phyloP scores from a whole-genome alignment of 805 yeast genomes.

The Lipomyces sp. region DNA sequence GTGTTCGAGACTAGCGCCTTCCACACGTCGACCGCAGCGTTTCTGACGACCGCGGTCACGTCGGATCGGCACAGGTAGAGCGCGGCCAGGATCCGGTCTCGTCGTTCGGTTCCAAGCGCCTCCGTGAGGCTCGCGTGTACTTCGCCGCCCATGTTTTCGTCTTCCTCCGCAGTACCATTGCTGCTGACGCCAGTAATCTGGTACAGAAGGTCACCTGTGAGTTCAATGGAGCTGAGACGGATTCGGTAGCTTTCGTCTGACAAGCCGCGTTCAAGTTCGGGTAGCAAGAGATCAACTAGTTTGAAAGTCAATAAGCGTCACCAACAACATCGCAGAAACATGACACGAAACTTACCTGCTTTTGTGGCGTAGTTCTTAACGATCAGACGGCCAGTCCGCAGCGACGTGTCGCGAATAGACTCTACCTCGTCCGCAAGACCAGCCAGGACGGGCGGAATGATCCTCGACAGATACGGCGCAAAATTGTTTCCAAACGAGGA shows the following conservation, averaged over 20 bases:
- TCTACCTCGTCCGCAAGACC: conserved; percentile 91
- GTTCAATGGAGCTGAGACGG: conserved; percentile 88
- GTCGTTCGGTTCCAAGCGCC: conserved; percentile 79
- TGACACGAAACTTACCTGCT: conserved; percentile 49
- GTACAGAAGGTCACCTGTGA: conserved; percentile 90
- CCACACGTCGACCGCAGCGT: conserved; percentile 92
- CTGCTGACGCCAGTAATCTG: conserved; percentile 89
- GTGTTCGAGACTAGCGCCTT: conserved; percentile 93
- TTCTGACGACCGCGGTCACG: conserved; percentile 78
- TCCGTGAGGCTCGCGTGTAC: conserved; percentile 65
- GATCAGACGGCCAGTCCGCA: conserved; percentile 88
- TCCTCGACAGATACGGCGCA: conserved; percentile 78
- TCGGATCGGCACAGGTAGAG: conserved; percentile 93
- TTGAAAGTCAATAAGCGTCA: not conserved
- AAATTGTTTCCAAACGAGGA: conserved; percentile 91
- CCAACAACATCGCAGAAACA: not conserved
- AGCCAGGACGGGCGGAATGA: conserved; percentile 85
- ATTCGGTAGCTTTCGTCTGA: conserved; percentile 80
- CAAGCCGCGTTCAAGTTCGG: conserved; percentile 89
- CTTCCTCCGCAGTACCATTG: conserved; percentile 44
- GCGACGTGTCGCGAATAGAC: conserved; percentile 79
- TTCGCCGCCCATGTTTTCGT: conserved; percentile 42
- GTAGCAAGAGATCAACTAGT: conserved; percentile 76
- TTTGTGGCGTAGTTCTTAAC: conserved; percentile 87
- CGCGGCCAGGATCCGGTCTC: conserved; percentile 81